Conservation (phyloP, 2,329 filamentous ascomycete genomes). For the Aspergillus nomiae region DNA sequence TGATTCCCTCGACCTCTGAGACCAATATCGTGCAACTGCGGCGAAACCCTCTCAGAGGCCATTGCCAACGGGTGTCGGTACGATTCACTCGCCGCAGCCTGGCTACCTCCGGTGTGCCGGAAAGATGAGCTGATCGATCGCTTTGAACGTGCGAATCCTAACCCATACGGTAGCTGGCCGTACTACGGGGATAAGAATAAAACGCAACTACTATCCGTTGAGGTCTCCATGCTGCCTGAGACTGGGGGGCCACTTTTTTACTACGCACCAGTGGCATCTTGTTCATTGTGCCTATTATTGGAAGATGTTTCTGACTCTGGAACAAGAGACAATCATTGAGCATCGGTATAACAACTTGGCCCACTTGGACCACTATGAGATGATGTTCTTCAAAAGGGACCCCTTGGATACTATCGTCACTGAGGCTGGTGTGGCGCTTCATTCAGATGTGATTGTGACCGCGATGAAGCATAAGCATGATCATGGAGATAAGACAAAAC, state of each 20-base stretch:
- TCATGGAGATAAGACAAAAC: background rate
- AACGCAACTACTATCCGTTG: constrained; percentile 18
- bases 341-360: constrained; percentile 18
- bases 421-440: constrained; percentile 9
- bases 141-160: constrained; percentile 34
- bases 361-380: constrained; percentile 20
- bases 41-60: constrained; percentile 32
- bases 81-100: constrained; percentile 38
- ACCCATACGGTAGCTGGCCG: constrained; percentile 31
- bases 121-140: constrained; percentile 36
- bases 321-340: constrained; percentile 25
- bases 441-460: constrained; percentile 5
- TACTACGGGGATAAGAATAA: constrained; percentile 34
- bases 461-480: background rate
- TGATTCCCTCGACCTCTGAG: background rate
- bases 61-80: constrained; percentile 32
- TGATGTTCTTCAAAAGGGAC: constrained; percentile 15
- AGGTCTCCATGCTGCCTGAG: constrained; percentile 24
- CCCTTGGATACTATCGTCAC: constrained; percentile 9
- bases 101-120: constrained; percentile 38
- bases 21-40: constrained; percentile 35
- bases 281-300: constrained; percentile 39
- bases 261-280: constrained; percentile 32
- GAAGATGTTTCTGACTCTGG: constrained; percentile 24
- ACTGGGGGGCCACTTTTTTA: constrained; percentile 20